A percentile compares a stretch with the other conserved stretches of the same genome.
Evolutionary conservation across 768 basidiomycete species (phyloP).

Genomic region (Lepiota subincarnata): DNA sequence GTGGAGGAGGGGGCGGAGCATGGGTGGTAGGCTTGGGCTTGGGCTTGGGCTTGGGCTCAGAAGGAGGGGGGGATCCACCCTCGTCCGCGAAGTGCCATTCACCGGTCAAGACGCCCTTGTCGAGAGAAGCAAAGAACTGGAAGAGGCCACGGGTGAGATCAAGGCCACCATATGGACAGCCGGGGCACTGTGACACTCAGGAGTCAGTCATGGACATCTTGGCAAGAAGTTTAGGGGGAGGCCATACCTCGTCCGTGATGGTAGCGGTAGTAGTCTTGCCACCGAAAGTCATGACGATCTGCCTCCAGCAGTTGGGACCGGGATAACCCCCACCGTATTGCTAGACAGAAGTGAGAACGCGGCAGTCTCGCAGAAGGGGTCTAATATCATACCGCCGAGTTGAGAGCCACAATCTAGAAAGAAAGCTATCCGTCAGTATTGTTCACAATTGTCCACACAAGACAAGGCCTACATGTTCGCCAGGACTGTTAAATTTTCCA

Average conservation of each 20-base stretch:
- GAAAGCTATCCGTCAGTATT: background rate
- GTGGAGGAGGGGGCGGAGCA: slow-evolving; percentile 21
- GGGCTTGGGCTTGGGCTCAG: slow-evolving; percentile 2
- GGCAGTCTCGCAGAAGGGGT: background rate
- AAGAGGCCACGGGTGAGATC: slow-evolving; percentile 72
- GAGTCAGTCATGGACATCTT: background rate
- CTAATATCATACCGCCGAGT: slow-evolving; percentile 14
- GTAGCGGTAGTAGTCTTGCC: slow-evolving; percentile 56
- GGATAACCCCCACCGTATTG: slow-evolving; percentile 56
- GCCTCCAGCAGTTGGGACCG: slow-evolving; percentile 57
- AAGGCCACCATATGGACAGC: slow-evolving; percentile 60
- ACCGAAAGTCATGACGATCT: slow-evolving; percentile 55
- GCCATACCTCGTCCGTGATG: slow-evolving; percentile 59
- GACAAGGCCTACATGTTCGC: slow-evolving; percentile 22
- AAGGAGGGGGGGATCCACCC: background rate
- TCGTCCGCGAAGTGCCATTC: slow-evolving; percentile 46
- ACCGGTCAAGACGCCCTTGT: slow-evolving; percentile 55
- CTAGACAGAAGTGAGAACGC: background rate
- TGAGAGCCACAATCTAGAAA: slow-evolving; percentile 28
- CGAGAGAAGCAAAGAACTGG: slow-evolving; percentile 45
- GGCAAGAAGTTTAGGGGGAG: background rate
- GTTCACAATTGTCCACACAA: background rate
- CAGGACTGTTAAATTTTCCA: slow-evolving; percentile 21
- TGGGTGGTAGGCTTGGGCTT: slow-evolving; percentile 14
- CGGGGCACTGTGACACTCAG: slow-evolving; percentile 46